Conservation (phyloP, 768 basidiomycete genomes). For the Lactarius indigo region DNA sequence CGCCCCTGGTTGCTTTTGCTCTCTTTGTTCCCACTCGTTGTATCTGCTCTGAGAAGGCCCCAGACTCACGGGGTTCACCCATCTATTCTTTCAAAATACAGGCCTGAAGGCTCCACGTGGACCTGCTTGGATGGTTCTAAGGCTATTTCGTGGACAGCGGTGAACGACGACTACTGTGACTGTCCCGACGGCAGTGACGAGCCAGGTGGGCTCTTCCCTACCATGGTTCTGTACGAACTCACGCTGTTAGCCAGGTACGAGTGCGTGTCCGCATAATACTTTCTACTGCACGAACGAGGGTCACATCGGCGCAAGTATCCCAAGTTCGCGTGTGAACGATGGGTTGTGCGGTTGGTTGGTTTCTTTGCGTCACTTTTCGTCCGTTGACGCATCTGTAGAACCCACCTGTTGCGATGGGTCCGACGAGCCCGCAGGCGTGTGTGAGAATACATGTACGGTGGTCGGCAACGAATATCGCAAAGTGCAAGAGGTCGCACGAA, state of each 20-base stretch:
- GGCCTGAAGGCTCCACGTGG: slow-evolving; percentile 52
- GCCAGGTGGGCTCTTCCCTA: slow-evolving; percentile 53
- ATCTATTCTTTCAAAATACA: slow-evolving; percentile 52
- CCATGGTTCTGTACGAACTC: slow-evolving; percentile 1
- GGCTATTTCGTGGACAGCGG: slow-evolving; percentile 71
- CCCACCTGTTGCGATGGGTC: slow-evolving; percentile 94
- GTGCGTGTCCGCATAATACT: slow-evolving; percentile 68
- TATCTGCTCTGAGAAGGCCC: slow-evolving; percentile 29
- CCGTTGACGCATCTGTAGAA: slow-evolving; percentile 47
- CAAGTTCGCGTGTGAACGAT: slow-evolving; percentile 82
- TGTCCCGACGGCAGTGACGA: slow-evolving; percentile 95
- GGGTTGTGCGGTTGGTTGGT: slow-evolving; percentile 80
- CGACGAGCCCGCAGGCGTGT: slow-evolving; percentile 81
- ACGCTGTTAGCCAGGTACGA: slow-evolving; percentile 54
- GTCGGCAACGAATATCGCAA: slow-evolving; percentile 68
- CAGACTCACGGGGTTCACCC: slow-evolving; percentile 60
- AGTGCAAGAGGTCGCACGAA: slow-evolving; percentile 67
- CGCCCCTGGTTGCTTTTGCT: slow-evolving; percentile 2
- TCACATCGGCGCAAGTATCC: slow-evolving; percentile 77
- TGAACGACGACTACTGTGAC: slow-evolving; percentile 96
- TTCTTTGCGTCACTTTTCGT: not conserved
- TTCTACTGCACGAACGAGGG: slow-evolving; percentile 90
- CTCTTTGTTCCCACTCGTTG: not conserved
- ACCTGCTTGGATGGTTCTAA: slow-evolving; percentile 78
- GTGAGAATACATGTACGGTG: slow-evolving; percentile 71